A percentile compares a stretch with the other conserved stretches of the same genome.
These are phyloP conservation scores for Henckelia pumila DNA, from an alignment of 257 asterid genomes.

Conservation along the genomic window DNA sequence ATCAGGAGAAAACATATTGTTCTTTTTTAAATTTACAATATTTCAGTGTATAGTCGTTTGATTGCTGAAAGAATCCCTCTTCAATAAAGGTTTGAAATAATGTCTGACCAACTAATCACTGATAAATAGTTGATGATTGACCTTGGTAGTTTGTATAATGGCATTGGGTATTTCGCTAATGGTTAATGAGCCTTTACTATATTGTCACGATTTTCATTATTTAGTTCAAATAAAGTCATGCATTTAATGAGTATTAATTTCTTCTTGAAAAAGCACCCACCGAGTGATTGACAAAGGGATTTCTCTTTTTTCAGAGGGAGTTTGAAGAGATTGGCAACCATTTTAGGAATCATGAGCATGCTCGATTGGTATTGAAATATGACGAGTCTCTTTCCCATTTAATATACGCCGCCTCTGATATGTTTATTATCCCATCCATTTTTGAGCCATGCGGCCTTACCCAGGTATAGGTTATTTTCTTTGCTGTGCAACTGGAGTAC, in stretches of 20 bases:
- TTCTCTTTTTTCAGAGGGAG: slow-evolving; percentile 64
- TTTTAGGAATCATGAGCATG: slow-evolving; percentile 64
- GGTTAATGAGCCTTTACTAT: neutral
- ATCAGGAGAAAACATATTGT: no score
- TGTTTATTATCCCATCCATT: slow-evolving; percentile 89
- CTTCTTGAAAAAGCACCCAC: slow-evolving; percentile 16
- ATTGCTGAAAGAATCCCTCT: no score
- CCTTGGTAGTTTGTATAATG: neutral
- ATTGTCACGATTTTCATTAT: neutral
- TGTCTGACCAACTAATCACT: neutral
- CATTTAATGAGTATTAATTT: neutral
- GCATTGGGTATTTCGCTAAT: neutral
- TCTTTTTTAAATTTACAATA: no score
- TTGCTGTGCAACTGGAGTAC: slow-evolving; percentile 11
- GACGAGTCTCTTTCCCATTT: slow-evolving; percentile 84
- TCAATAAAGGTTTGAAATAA: no score
- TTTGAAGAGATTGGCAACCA: slow-evolving; percentile 74
- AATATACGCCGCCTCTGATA: slow-evolving; percentile 91
- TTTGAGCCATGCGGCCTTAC: slow-evolving; percentile 99
- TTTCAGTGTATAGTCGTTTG: no score
- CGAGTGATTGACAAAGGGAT: slow-evolving; percentile 16
- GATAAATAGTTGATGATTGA: neutral
- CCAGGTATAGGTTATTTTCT: slow-evolving; percentile 53
- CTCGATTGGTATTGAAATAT: slow-evolving; percentile 73
- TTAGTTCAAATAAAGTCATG: neutral